These are phyloP conservation scores for Penicillium desertorum DNA, from an alignment of 495 filamentous ascomycete species.

Conservation along the genomic window DNA sequence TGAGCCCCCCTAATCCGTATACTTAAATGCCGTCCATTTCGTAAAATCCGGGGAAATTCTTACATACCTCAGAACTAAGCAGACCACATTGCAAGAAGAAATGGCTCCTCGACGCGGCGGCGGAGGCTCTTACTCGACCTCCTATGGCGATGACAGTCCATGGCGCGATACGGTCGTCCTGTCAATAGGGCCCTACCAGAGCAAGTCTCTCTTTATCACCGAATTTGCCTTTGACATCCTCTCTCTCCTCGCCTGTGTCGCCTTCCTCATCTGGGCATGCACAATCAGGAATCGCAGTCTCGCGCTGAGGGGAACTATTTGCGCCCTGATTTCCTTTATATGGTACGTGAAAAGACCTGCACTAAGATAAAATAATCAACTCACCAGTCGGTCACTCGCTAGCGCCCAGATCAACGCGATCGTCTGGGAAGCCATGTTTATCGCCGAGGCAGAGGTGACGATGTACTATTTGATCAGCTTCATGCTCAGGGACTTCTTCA, in stretches of 20 bases:
- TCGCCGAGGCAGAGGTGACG: slow-evolving; percentile 21
- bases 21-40: background rate
- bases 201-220: slow-evolving; percentile 10
- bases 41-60: background rate
- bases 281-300: slow-evolving; percentile 18
- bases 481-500: slow-evolving; percentile 29
- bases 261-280: slow-evolving; percentile 26
- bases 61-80: background rate
- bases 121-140: slow-evolving; percentile 11
- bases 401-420: slow-evolving; percentile 10
- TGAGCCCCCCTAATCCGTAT: slow-evolving; percentile 4
- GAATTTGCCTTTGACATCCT: slow-evolving; percentile 25
- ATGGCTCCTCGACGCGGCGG: slow-evolving; percentile 24
- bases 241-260: slow-evolving; percentile 17
- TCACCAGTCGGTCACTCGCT: background rate
- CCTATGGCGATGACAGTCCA: background rate
- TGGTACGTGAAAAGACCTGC: slow-evolving; percentile 10
- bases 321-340: slow-evolving; percentile 14
- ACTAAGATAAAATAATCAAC: background rate
- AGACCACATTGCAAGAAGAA: background rate
- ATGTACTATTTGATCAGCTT: slow-evolving; percentile 23
- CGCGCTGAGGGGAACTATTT: slow-evolving; percentile 13
- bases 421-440: slow-evolving; percentile 16
- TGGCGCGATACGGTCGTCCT: slow-evolving; percentile 16
- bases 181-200: background rate